Percentiles rank a stretch among this genome's conserved stretches.
Conservation (phyloP, 148 eudicot genomes). For the Beta vulgaris region DNA sequence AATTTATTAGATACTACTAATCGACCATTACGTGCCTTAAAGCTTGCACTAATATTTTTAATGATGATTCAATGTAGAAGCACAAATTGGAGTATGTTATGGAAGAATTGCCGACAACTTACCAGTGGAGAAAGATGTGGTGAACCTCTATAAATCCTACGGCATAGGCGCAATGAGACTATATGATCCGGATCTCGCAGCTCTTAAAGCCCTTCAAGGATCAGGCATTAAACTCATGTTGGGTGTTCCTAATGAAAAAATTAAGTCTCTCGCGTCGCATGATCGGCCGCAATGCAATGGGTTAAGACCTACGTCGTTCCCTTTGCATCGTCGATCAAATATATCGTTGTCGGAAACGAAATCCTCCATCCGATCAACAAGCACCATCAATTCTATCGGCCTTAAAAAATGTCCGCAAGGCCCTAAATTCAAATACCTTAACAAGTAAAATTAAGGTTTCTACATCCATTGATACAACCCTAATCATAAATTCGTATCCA, state of each 20-base stretch:
- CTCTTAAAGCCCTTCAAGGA: constrained; percentile 35
- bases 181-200: constrained; percentile 23
- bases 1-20: too few species aligned
- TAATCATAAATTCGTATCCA: constrained; percentile 36
- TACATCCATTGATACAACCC: constrained; percentile 33
- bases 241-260: constrained; percentile 22
- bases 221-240: constrained; percentile 32
- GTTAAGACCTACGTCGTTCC: constrained; percentile 32
- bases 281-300: constrained; percentile 33
- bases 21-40: too few species aligned
- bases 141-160: constrained; percentile 32
- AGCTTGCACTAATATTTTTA: background rate
- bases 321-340: constrained; percentile 28
- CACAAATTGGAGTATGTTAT: constrained; percentile 40
- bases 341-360: constrained; percentile 55
- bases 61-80: constrained; percentile 16
- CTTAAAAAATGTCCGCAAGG: constrained; percentile 34
- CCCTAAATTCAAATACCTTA: constrained; percentile 24
- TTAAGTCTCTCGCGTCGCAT: constrained; percentile 16
- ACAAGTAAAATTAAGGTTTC: constrained; percentile 43
- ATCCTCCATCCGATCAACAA: constrained; percentile 29
- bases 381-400: constrained; percentile 41
- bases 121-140: constrained; percentile 26
- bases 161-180: constrained; percentile 35
- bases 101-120: constrained; percentile 31